phyloP scores from a whole-genome alignment of 1,284 basidiomycete species.

The Pulveroboletus sp. region DNA sequence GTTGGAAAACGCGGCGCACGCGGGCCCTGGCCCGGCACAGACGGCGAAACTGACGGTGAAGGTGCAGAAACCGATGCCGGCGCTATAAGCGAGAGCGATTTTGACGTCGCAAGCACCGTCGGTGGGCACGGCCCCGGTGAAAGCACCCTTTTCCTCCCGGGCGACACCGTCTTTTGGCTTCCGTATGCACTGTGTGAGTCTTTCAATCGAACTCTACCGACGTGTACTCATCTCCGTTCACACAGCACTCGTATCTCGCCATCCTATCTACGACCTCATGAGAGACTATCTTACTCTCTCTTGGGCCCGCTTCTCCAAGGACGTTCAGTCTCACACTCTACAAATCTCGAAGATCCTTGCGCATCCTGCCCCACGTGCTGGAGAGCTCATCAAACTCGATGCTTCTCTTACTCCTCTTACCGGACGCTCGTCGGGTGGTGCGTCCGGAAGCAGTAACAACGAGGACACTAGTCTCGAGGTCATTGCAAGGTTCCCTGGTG shows the following conservation, averaged over 20 bases:
- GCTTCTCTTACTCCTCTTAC: slow-evolving; percentile 47
- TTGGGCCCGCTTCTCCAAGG: slow-evolving; percentile 92
- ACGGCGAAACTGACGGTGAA: slow-evolving; percentile 68
- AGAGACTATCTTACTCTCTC: slow-evolving; percentile 89
- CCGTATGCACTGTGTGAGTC: slow-evolving; percentile 87
- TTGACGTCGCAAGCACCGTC: slow-evolving; percentile 72
- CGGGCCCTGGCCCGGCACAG: slow-evolving; percentile 68
- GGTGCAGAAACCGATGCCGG: slow-evolving; percentile 72
- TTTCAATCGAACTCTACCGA: not conserved
- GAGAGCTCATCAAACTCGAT: slow-evolving; percentile 81
- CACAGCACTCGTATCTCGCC: slow-evolving; percentile 81
- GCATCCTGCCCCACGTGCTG: slow-evolving; percentile 82
- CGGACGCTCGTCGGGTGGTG: slow-evolving; percentile 18
- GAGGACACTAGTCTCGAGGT: slow-evolving; percentile 78
- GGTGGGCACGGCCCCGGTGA: slow-evolving; percentile 76
- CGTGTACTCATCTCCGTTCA: slow-evolving; percentile 5
- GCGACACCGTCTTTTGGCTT: slow-evolving; percentile 90
- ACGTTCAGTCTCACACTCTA: slow-evolving; percentile 83
- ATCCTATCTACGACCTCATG: slow-evolving; percentile 92
- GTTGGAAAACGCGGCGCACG: slow-evolving; percentile 56
- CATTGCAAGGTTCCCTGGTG: slow-evolving; percentile 82
- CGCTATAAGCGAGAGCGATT: slow-evolving; percentile 80
- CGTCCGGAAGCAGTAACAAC: slow-evolving; percentile 48
- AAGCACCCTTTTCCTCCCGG: slow-evolving; percentile 82
- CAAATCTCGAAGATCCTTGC: slow-evolving; percentile 84